These are phyloP conservation scores for Ulota crispa DNA, from an alignment of 225 moss, liverwort and hornwort species.

Conservation along the genomic window DNA sequence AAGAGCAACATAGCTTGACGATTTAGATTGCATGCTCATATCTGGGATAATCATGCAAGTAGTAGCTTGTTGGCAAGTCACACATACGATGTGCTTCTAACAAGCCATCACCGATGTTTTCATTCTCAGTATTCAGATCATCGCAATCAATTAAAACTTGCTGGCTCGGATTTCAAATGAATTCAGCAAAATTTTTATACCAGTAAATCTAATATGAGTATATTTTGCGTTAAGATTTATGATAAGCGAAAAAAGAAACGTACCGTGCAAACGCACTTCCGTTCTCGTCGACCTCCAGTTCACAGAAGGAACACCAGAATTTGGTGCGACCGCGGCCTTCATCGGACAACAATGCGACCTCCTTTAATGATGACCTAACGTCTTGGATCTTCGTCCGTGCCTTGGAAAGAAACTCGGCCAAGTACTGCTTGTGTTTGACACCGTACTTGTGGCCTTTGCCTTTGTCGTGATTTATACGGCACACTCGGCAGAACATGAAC, in stretches of 20 bases:
- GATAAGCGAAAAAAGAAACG: neutral
- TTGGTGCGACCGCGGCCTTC: constrained; percentile 29
- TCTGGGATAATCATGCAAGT: too few relatives aligned
- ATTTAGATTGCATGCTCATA: too few relatives aligned
- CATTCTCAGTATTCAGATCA: too few relatives aligned
- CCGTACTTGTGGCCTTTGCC: constrained; percentile 82
- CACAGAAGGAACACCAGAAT: constrained; percentile 91
- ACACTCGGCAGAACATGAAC: constrained; percentile 76
- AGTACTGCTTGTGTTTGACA: constrained; percentile 69
- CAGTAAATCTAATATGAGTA: neutral
- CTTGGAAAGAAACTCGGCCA: constrained; percentile 56
- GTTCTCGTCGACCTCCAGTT: constrained; percentile 62
- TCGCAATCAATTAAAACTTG: too few relatives aligned
- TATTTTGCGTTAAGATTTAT: too few relatives aligned
- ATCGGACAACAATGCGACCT: constrained; percentile 19
- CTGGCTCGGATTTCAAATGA: too few relatives aligned
- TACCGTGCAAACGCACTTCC: constrained; percentile 45
- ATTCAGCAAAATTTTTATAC: too few relatives aligned
- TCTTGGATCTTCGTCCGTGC: constrained; percentile 53
- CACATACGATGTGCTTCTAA: too few relatives aligned
- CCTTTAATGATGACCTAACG: constrained; percentile 57
- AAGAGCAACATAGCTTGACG: too few relatives aligned
- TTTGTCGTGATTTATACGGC: constrained; percentile 77
- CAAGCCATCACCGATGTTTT: too few relatives aligned
- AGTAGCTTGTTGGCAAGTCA: too few relatives aligned